Conservation (phyloP, 2,329 filamentous ascomycete species). For the Verticillium isaacii region DNA sequence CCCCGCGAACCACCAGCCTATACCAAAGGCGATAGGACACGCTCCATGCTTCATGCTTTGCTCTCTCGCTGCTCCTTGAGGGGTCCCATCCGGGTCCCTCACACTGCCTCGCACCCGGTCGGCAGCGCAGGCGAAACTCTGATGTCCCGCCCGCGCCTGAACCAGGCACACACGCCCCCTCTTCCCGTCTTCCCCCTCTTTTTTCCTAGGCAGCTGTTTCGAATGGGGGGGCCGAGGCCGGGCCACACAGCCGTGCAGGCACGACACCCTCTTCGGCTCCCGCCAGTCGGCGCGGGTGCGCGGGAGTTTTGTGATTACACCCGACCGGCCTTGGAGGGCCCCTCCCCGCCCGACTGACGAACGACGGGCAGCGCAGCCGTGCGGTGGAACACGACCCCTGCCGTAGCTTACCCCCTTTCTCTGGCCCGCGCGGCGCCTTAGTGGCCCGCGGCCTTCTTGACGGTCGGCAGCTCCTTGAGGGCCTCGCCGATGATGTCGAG, state of each 20-base stretch:
- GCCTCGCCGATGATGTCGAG: conserved; percentile 77
- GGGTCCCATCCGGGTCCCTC: neutral
- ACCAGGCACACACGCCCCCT: neutral
- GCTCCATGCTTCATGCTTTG: neutral
- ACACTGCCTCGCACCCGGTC: neutral
- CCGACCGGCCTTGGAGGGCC: neutral
- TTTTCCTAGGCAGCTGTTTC: neutral
- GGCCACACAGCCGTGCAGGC: neutral
- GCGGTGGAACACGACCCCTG: neutral
- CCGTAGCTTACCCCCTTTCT: neutral
- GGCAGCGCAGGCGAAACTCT: neutral
- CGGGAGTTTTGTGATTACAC: neutral
- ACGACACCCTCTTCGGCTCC: neutral
- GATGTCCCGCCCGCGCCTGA: neutral
- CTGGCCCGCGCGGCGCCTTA: conserved; percentile 13
- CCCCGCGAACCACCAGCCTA: neutral
- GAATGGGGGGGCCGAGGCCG: neutral
- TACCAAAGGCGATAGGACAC: neutral
- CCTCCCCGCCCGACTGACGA: neutral
- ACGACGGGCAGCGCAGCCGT: neutral
- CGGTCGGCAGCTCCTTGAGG: conserved; percentile 70
- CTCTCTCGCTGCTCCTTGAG: neutral
- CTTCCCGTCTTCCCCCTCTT: neutral
- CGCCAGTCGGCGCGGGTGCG: neutral
- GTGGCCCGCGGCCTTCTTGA: conserved; percentile 31